Base-by-base conservation (phyloP, 1,284 basidiomycete genomes). In the Sporisorium scitamineum region DNA sequence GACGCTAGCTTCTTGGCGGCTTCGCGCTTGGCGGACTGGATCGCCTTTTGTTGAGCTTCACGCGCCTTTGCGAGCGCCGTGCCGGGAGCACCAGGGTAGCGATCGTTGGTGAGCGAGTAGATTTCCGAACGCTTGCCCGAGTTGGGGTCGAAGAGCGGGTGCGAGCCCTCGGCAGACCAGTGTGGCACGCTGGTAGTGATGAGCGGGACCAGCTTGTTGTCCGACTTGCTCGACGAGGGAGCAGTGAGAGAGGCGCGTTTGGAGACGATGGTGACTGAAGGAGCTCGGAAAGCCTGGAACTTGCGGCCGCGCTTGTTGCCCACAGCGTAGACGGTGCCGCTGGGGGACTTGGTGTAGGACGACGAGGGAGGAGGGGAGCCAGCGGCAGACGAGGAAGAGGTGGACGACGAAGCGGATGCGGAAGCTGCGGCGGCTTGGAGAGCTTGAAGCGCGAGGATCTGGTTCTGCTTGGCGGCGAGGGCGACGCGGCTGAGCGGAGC, bases 71-170 rank as follows among this genome's bases (percentile, higher is more conserved):
- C 78, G 22, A 80, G 69, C 1, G 79, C 79, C 0, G 80, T 81
- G 22, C 80, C 80, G 7, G 80, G 80, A 29, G 79, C 82, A 27
- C 82, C 80, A 9, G 80, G 78, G 34, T 81, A 82, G 16, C 82
- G 79, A 32, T 84, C 81, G 66, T 84, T 82, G 41, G 77, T 73
- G 48, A 82, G 74, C 31, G 80, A 75, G 58, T 79, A 81, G 41
- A 70, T 65, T 41, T 77, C 71, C 61, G 66, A 67, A 20, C 78
- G 72, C 54, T 60, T 72, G 59, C 73, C 73, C 42, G 73, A 76
- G 45, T 47, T 54, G 9, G 73, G 73, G 37, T 76, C 73, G 37
- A 64, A 67, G 29, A 76, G 69, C 4, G 73, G 73, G 34, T 76
- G 68, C 22, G 73, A 68, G 45, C 73, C 73, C 29, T 76, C 68